Evolutionary conservation across 345 rosid genomes (phyloP), one percentile per base, ranked within the genome.

Genomic region (Rhizophora mangle): DNA sequence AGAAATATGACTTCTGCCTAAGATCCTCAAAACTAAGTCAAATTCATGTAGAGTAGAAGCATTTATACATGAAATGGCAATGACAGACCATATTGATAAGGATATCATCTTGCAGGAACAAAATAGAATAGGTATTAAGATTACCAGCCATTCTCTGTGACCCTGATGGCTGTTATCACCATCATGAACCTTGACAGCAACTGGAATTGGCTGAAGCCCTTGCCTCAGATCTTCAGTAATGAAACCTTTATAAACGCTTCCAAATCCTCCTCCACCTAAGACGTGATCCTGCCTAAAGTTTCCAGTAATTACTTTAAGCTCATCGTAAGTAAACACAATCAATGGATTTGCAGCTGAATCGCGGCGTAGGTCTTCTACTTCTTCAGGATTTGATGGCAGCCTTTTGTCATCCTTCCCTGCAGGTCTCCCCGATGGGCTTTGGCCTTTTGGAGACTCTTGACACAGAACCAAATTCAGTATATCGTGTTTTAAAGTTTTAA

Each of bases 101-200:
- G 29, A 8, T n/a, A 27, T 26, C 18, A 22, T 68, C 55, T 19
- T 8, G 52, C 8, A 30, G 29, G 31, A 32, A 21, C 9, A 31
- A 16, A 32, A 64, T 75, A 46, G 75, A 8, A 72, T 56, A 24
- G 15, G 24, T 39, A 47, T 21, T 15, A 67, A 71, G 31, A 62
- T 70, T 84, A 95, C 99, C 89, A 95, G 96, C 99, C 99, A 95
- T 84, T 95, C 99, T 59, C 96, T 82, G 74, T 95, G 99, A 60
- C 99, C 99, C 62, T 95, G 99, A 70, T 43, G 81, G 76, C 99
- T 95, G 66, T 95, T 89, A 64, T 88, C 87, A 4, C 99, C 97
- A 39, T 88, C 99, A 61, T 95, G 99, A 76, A 95, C 99, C 80
- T 91, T 95, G 29, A 88, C 99, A 69, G 99, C 99, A 5, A 95